These are phyloP conservation scores for Podospora pseudoanserina DNA, from an alignment of 495 filamentous ascomycete genomes.

Conservation along the genomic window DNA sequence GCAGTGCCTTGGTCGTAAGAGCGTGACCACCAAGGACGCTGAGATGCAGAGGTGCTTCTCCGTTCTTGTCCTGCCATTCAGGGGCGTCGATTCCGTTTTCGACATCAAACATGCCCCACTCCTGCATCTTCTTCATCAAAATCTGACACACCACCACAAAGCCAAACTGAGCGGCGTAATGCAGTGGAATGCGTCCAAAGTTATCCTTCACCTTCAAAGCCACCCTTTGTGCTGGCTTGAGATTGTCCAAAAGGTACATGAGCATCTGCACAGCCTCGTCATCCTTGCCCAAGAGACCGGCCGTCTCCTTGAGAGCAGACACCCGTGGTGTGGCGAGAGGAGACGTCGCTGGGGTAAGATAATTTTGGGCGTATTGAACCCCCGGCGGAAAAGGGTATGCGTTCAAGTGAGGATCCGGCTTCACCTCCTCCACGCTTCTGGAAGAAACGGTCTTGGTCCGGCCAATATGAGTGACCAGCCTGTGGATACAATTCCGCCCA, in stretches of 20 bases:
- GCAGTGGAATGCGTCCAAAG: constrained; percentile 81
- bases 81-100: constrained; percentile 78
- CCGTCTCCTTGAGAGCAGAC: constrained; percentile 42
- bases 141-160: constrained; percentile 81
- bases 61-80: constrained; percentile 88
- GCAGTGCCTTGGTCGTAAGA: constrained; percentile 72
- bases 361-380: constrained; percentile 59
- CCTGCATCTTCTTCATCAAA: constrained; percentile 82
- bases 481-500: constrained; percentile 86
- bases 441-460: constrained; percentile 64
- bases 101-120: constrained; percentile 83
- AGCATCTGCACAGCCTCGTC: constrained; percentile 76
- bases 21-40: constrained; percentile 89
- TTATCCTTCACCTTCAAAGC: constrained; percentile 67
- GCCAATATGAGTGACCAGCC: constrained; percentile 85
- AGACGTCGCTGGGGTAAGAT: constrained; percentile 64
- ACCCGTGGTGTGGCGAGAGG: constrained; percentile 50
- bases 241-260: constrained; percentile 63
- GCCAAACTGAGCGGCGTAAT: constrained; percentile 95
- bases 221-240: constrained; percentile 64
- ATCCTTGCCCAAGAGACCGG: constrained; percentile 59
- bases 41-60: constrained; percentile 85
- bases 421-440: constrained; percentile 29
- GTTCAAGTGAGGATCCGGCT: constrained; percentile 42
- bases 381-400: constrained; percentile 46